A percentile compares a stretch with the other conserved stretches of the same genome.
Evolutionary conservation across 2,329 filamentous ascomycete species (phyloP).

Genomic region (Nigrospora osmanthi): DNA sequence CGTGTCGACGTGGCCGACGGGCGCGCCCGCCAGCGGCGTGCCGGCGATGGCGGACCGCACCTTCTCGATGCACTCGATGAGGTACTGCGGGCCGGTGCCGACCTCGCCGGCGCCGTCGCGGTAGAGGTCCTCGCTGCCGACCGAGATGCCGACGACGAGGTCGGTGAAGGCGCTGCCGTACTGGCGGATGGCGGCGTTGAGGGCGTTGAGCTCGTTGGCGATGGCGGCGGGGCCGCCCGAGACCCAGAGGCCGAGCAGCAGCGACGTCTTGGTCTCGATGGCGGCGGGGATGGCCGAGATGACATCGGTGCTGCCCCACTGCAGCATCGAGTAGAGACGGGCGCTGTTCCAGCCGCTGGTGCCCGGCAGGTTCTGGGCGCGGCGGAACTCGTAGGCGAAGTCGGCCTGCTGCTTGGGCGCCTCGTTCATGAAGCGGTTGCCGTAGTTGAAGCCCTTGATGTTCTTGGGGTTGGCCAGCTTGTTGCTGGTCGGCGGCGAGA

Average conservation of each 20-base stretch:
- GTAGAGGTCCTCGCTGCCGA: constrained; percentile 51
- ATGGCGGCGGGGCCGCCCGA: constrained; percentile 25
- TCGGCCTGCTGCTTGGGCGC: constrained; percentile 19
- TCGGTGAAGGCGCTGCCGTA: constrained; percentile 32
- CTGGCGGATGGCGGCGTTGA: constrained; percentile 35
- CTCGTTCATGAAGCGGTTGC: constrained; percentile 23
- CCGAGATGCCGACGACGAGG: constrained; percentile 43
- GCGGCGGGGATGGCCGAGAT: constrained; percentile 62
- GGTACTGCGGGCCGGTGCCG: constrained; percentile 29
- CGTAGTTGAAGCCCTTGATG: constrained; percentile 24
- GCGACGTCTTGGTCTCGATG: constrained; percentile 35
- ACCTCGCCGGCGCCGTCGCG: constrained; percentile 30
- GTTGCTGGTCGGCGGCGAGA: neutral
- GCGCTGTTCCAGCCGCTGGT: constrained; percentile 21
- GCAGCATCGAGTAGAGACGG: constrained; percentile 24
- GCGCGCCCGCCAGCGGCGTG: constrained; percentile 22
- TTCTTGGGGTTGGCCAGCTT: constrained; percentile 11
- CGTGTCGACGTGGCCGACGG: constrained; percentile 49
- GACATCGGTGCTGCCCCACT: constrained; percentile 38
- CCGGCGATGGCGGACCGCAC: constrained; percentile 40
- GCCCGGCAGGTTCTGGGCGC: constrained; percentile 17
- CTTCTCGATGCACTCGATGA: constrained; percentile 50
- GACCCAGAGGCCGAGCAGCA: constrained; percentile 48
- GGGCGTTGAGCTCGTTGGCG: constrained; percentile 39
- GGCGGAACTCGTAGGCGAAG: constrained; percentile 23